Evolutionary conservation across 2,329 filamentous ascomycete species (phyloP), one percentile per base, ranked within the genome.

Genomic region (Penicillium sp.): DNA sequence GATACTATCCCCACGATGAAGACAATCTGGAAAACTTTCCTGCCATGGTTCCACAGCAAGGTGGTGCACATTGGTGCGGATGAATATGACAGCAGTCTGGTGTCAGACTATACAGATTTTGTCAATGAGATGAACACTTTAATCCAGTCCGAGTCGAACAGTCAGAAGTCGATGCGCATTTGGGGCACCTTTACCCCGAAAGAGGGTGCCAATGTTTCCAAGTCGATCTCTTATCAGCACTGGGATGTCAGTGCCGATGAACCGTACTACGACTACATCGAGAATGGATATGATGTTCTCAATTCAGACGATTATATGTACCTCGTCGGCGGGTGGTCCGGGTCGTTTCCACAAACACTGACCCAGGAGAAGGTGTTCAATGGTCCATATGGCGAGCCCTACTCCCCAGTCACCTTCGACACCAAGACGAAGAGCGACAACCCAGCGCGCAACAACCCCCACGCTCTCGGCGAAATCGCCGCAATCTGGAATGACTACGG

Each of bases 21-120:
- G 60, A 65, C 72, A 0, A 77, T 81, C 42, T 81, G 79, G 79
- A 62, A 66, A 7, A 75, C 74, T 0, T 81, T 81, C 52, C 57
- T 82, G 7, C 76, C 76, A 1, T 82, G 80, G 80, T 81, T 83
- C 52, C 72, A 80, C 26, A 74, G 69, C 13, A 82, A 81, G 57
- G 76, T 75, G 0, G 78, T 82, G 1, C 77, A 80, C 53, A 77
- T 83, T 12, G 80, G 80, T 0, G 80, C 80, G 0, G 80, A 82
- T 51, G 80, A 83, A 58, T 83, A 83, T 52, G 67, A 67, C 5
- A 70, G 72, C 1, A 73, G 69, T 0, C 70, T 76, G 0, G 72
- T 70, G 0, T 68, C 70, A 8, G 77, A 77, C 3, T 82, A 83
- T 53, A 81, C 79, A 48, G 58, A 54, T 3, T 82, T 81, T 51